Percentiles rank a stretch among this genome's conserved stretches.
phyloP scores from a whole-genome alignment of 2,329 filamentous ascomycete species.

The Dactylellina cionopaga region DNA sequence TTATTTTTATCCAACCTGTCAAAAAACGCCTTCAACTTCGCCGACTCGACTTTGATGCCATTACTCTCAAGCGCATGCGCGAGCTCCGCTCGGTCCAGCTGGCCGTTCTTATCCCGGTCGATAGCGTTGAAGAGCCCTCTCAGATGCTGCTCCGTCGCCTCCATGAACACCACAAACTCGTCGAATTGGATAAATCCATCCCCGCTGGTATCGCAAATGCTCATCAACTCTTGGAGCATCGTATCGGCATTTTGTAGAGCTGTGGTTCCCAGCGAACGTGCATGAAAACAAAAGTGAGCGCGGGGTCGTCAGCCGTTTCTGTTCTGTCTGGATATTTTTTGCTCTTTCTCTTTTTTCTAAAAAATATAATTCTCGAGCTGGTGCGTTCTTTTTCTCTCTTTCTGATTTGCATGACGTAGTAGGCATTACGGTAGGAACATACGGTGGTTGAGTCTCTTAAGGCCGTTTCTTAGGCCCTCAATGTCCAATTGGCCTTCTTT shows the following conservation, averaged over 20 bases:
- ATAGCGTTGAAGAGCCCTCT: slow-evolving; percentile 84
- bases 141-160: slow-evolving; percentile 85
- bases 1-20: slow-evolving; percentile 86
- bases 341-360: too few relatives aligned
- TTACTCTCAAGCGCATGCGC: slow-evolving; percentile 79
- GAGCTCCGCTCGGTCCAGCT: slow-evolving; percentile 86
- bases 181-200: slow-evolving; percentile 92
- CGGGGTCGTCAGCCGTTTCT: slow-evolving; percentile 26
- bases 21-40: slow-evolving; percentile 86
- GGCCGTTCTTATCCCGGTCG: slow-evolving; percentile 84
- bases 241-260: slow-evolving; percentile 90
- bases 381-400: slow-evolving; percentile 16
- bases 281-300: slow-evolving; percentile 42
- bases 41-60: slow-evolving; percentile 79
- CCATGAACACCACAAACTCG: slow-evolving; percentile 90
- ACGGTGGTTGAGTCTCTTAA: slow-evolving; percentile 93
- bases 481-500: slow-evolving; percentile 83
- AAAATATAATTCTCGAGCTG: slow-evolving; percentile 22
- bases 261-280: too few relatives aligned
- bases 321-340: too few relatives aligned
- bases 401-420: slow-evolving; percentile 4
- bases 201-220: slow-evolving; percentile 82
- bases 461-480: slow-evolving; percentile 81
- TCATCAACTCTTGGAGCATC: slow-evolving; percentile 82
- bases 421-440: slow-evolving; percentile 60